phyloP scores from a whole-genome alignment of 2,329 filamentous ascomycete genomes.

The Cladosporium austrohemisphaericum region DNA sequence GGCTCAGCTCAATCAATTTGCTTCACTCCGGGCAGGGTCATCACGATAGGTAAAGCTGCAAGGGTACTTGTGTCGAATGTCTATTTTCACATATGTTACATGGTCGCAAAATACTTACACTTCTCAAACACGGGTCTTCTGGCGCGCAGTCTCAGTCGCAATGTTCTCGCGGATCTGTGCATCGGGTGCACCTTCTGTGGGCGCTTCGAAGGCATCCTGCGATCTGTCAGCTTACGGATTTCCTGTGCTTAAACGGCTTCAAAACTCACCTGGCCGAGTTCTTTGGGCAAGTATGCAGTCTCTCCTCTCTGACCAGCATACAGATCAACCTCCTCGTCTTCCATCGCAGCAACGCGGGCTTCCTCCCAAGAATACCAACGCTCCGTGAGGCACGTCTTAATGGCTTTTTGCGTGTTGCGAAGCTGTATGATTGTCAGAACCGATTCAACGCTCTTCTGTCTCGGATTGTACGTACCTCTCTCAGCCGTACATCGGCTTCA shows the following conservation, averaged over 20 bases:
- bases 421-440: slow-evolving; percentile 53
- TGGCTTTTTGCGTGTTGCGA: slow-evolving; percentile 70
- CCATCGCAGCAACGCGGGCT: slow-evolving; percentile 61
- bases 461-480: slow-evolving; percentile 53
- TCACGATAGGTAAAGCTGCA: too few relatives aligned
- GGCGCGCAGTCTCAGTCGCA: slow-evolving; percentile 1
- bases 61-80: too few relatives aligned
- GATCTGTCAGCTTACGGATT: not conserved
- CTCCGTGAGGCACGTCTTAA: slow-evolving; percentile 82
- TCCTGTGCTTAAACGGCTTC: not conserved
- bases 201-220: not conserved
- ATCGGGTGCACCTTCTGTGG: not conserved
- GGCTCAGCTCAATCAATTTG: too few relatives aligned
- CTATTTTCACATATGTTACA: slow-evolving; percentile 13
- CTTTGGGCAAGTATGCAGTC: slow-evolving; percentile 4
- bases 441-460: not conserved
- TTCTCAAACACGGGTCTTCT: not conserved
- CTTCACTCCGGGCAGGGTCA: too few relatives aligned
- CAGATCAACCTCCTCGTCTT: slow-evolving; percentile 65
- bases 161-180: slow-evolving; percentile 3
- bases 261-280: not conserved
- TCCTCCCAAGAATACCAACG: slow-evolving; percentile 85
- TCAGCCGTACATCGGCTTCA: slow-evolving; percentile 62
- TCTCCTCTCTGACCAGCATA: slow-evolving; percentile 21
- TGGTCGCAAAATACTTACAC: not conserved